Evolutionary conservation across 108 stramenopile species (phyloP).

Genomic region (Fistulifera solaris): DNA sequence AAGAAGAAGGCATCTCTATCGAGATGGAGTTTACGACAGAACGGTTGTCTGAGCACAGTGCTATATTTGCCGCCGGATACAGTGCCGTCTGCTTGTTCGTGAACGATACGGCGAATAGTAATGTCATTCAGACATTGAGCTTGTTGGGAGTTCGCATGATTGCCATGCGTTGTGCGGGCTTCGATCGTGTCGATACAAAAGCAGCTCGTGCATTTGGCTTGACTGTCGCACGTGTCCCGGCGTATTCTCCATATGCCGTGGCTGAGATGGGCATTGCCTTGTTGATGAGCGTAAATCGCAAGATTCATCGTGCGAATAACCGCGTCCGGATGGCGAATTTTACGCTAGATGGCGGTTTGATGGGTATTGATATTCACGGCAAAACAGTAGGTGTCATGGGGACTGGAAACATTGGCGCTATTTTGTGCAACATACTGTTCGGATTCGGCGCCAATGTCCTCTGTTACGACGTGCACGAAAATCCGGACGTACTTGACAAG

Average conservation of each 20-base stretch:
- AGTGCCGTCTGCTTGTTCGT: conserved; percentile 70
- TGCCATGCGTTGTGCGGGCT: conserved; percentile 65
- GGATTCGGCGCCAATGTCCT: conserved; percentile 69
- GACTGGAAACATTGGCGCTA: conserved; percentile 57
- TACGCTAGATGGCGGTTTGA: conserved; percentile 53
- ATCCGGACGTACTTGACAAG: conserved; percentile 38
- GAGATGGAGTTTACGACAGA: conserved; percentile 54
- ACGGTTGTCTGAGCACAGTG: conserved; percentile 31
- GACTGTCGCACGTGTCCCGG: conserved; percentile 64
- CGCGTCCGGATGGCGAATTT: conserved; percentile 73
- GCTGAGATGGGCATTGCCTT: conserved; percentile 73
- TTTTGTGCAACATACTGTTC: conserved; percentile 56
- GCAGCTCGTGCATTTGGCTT: conserved; percentile 56
- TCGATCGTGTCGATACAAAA: conserved; percentile 66
- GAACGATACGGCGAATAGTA: conserved; percentile 61
- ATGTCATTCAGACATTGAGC: conserved; percentile 31
- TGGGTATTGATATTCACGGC: conserved; percentile 70
- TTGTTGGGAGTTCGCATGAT: conserved; percentile 59
- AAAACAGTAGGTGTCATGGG: conserved; percentile 57
- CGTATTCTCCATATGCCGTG: conserved; percentile 76
- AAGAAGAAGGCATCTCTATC: conserved; percentile 15
- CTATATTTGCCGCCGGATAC: conserved; percentile 46
- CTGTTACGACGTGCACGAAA: conserved; percentile 62
- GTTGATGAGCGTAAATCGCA: conserved; percentile 69
- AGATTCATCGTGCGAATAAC: conserved; percentile 38